Evolutionary conservation across 768 basidiomycete species (phyloP), one percentile per base, ranked within the genome.

Genomic region (Megacollybia marginata): DNA sequence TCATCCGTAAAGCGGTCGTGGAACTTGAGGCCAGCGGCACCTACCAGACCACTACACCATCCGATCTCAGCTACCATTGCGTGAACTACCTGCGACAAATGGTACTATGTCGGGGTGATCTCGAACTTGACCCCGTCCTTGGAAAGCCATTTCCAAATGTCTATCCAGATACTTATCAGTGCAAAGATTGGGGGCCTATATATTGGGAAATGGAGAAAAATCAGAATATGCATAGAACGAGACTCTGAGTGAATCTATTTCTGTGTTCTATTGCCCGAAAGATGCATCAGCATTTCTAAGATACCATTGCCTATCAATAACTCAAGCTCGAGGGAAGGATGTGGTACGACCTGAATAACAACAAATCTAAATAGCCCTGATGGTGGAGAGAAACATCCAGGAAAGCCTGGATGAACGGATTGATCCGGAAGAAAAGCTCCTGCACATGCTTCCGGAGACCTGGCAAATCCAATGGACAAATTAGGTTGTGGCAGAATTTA

Each of bases 141-240:
- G 52, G 50, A 32, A 47, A 50, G 19, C 49, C 52, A 12, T 33
- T 11, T 28, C 40, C 46, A 1, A 47, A 51, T 35, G 36, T 44
- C 16, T 36, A 43, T 12, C 46, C 52, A 9, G 55, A 51, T 16
- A 46, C 46, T 9, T 51, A 54, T 45, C 45, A 54, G 35, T 55
- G 55, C 42, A 38, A 31, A n/a, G 46, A 55, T 32, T 55, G 55
- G 55, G 20, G n/a, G 5, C 49, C 46, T 1, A 52, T 54, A 15
- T 55, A 55, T 28, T 42, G 47, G 28, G 46, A 53, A 46, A 44
- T 51, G 31, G 36, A 40, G 38, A 38, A 53, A 47, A 55, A 55
- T 43, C 54, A 55, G 38, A 40, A 18, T 13, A 40, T 40, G 38
- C 38, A 40, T 40, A 13, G 8, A 5, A 40, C 5, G 15, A 40